Evolutionary conservation across 2,329 filamentous ascomycete genomes (phyloP).

Genomic region (Teratosphaeria nubilosa): DNA sequence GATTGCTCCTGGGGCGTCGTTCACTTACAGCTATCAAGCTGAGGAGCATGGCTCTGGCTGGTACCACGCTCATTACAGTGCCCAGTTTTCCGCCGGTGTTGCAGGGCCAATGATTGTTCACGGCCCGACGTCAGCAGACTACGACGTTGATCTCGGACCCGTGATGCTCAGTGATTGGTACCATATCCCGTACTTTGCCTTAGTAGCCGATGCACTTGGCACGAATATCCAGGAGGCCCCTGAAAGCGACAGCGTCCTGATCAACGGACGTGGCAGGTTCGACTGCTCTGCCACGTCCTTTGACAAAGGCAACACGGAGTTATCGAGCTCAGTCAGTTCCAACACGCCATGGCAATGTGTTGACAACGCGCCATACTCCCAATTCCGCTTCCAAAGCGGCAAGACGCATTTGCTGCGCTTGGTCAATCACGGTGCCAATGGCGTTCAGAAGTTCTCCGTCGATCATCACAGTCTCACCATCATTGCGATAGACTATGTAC

Average conservation of each 20-base stretch:
- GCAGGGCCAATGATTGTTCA: conserved; percentile 24
- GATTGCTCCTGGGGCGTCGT: conserved; percentile 31
- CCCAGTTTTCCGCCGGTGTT: conserved; percentile 23
- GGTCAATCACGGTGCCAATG: conserved; percentile 34
- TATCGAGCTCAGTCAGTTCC: conserved; percentile 13
- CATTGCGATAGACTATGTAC: conserved; percentile 34
- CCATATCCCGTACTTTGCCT: conserved; percentile 25
- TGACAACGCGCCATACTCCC: conserved; percentile 18
- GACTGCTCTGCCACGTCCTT: conserved; percentile 17
- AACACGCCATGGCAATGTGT: conserved; percentile 18
- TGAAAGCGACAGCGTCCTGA: conserved; percentile 23
- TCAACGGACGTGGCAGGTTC: conserved; percentile 21
- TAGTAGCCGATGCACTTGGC: conserved; percentile 24
- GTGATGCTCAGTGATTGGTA: conserved; percentile 36
- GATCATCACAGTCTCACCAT: conserved; percentile 35
- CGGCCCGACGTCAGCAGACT: conserved; percentile 28
- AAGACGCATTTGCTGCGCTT: conserved; percentile 34
- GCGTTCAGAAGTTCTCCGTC: conserved; percentile 37
- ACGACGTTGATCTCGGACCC: conserved; percentile 36
- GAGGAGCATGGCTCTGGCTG: conserved; percentile 26
- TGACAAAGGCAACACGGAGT: conserved; percentile 7
- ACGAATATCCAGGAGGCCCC: conserved; percentile 17
- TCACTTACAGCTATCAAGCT: conserved; percentile 32
- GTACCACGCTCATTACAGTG: conserved; percentile 32
- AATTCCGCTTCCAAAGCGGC: conserved; percentile 28